A percentile compares a stretch with the other conserved stretches of the same genome.
phyloP scores from a whole-genome alignment of 768 basidiomycete species.

The Daedaleopsis nitida region DNA sequence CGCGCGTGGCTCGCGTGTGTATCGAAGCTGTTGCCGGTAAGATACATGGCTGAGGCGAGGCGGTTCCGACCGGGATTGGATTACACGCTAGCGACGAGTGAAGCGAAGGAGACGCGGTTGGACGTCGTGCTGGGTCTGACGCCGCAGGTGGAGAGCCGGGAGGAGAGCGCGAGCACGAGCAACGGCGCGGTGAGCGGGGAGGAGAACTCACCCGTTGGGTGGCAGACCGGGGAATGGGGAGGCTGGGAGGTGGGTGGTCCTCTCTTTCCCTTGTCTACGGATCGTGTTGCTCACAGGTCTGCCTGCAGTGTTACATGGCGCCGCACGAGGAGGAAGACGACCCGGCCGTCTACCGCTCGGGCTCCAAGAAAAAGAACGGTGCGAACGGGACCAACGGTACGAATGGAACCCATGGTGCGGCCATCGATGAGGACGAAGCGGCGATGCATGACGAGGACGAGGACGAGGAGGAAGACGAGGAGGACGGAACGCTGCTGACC shows the following conservation, averaged over 20 bases:
- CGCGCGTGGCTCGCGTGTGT: constrained; percentile 85
- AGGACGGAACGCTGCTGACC: constrained; percentile 79
- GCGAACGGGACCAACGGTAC: constrained; percentile 18
- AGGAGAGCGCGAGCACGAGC: constrained; percentile 24
- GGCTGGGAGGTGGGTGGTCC: constrained; percentile 82
- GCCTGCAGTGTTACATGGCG: constrained; percentile 86
- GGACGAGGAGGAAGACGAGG: constrained; percentile 49
- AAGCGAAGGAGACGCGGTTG: constrained; percentile 77
- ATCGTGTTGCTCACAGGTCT: background rate
- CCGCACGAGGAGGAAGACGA: constrained; percentile 95
- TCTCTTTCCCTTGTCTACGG: constrained; percentile 8
- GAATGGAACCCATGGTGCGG: constrained; percentile 6
- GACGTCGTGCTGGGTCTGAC: constrained; percentile 89
- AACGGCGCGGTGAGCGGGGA: constrained; percentile 25
- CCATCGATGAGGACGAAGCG: constrained; percentile 19
- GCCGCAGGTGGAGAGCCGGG: constrained; percentile 49
- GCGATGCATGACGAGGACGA: constrained; percentile 17
- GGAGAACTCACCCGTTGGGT: constrained; percentile 43
- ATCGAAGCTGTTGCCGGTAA: constrained; percentile 69
- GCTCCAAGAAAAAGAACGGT: constrained; percentile 22
- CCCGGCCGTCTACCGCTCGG: constrained; percentile 86
- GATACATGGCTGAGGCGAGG: constrained; percentile 76
- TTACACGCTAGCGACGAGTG: constrained; percentile 91
- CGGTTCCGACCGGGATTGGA: constrained; percentile 92
- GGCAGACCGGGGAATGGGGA: constrained; percentile 81